phyloP scores from a whole-genome alignment of 2,329 filamentous ascomycete species.

The Aureobasidium namibiae region DNA sequence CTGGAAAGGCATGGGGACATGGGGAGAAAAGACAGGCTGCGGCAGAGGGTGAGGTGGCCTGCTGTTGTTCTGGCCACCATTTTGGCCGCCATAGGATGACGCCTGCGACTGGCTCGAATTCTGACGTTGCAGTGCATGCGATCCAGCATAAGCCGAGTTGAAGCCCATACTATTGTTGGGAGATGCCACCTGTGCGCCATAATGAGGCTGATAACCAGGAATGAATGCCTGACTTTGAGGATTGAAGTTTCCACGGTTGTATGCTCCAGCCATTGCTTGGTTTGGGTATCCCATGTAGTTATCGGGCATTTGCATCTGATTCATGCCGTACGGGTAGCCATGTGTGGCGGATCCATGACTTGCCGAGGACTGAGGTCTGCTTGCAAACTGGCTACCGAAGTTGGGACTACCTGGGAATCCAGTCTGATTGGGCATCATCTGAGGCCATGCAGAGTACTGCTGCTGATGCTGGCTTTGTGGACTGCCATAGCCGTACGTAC shows the following conservation, averaged over 20 bases:
- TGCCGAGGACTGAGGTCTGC: slow-evolving; percentile 2
- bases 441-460: slow-evolving; percentile 23
- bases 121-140: slow-evolving; percentile 24
- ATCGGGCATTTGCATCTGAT: slow-evolving; percentile 10
- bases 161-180: slow-evolving; percentile 1
- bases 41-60: slow-evolving; percentile 29
- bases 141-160: slow-evolving; percentile 4
- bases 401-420: slow-evolving; percentile 8
- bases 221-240: slow-evolving; percentile 91
- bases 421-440: slow-evolving; percentile 18
- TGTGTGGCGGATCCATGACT: slow-evolving; percentile 19
- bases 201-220: slow-evolving; percentile 43
- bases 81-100: slow-evolving; percentile 19
- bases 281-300: slow-evolving; percentile 47
- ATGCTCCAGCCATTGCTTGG: slow-evolving; percentile 79
- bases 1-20: slow-evolving; percentile 23
- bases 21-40: slow-evolving; percentile 29
- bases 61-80: slow-evolving; percentile 14
- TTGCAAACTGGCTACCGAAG: slow-evolving; percentile 1
- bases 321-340: slow-evolving; percentile 58
- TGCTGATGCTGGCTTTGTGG: slow-evolving; percentile 19
- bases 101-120: slow-evolving; percentile 25
- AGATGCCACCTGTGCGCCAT: neutral
- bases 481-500: neutral
- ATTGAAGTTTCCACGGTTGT: slow-evolving; percentile 79